Evolutionary conservation across 2,329 filamentous ascomycete genomes (phyloP).

Genomic region (Cladosporium sp.): DNA sequence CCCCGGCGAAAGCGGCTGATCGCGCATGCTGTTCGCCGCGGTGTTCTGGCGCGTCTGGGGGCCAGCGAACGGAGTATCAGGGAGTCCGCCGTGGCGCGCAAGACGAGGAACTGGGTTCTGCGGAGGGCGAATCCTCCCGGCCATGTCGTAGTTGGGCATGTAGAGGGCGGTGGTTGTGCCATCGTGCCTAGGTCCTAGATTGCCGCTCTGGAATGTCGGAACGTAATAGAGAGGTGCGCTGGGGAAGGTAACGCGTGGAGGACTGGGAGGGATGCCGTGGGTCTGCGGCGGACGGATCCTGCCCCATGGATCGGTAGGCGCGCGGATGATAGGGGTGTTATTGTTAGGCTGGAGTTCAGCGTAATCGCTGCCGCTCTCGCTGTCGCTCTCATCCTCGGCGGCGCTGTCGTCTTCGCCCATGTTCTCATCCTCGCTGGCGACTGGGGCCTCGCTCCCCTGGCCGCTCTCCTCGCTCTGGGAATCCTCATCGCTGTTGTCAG

Average conservation of each 20-base stretch:
- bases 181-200: too few relatives aligned
- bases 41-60: background rate
- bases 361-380: background rate
- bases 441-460: background rate
- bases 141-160: background rate
- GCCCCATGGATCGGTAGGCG: background rate
- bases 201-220: too few relatives aligned
- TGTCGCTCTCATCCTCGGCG: background rate
- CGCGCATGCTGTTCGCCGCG: background rate
- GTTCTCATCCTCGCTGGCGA: background rate
- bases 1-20: background rate
- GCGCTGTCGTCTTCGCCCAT: background rate
- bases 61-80: background rate
- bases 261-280: background rate
- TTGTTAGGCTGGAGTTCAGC: background rate
- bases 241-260: background rate
- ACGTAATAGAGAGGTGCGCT: too few relatives aligned
- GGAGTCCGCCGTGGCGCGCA: background rate
- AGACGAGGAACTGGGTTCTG: background rate
- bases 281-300: background rate
- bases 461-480: background rate
- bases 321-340: background rate
- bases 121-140: background rate
- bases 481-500: background rate
- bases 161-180: background rate